Percentiles rank a stretch among this genome's conserved stretches.
Conservation (phyloP, 345 rosid species). For the Aurinia saxatilis region DNA sequence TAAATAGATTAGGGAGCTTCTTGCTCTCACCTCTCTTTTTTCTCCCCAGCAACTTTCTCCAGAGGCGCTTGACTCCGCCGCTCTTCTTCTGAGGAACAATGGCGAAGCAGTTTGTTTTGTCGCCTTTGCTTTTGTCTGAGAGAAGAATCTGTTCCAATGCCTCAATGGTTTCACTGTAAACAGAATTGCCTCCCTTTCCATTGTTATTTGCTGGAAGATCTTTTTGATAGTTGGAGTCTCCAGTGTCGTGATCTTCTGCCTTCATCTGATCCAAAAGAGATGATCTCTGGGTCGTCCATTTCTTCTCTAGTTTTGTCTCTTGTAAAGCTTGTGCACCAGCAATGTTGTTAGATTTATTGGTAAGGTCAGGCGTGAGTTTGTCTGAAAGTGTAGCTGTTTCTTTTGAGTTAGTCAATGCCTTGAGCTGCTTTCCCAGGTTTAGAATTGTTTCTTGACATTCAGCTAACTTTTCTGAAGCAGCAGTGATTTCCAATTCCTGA, state of each 20-base stretch:
- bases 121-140: constrained; percentile 29
- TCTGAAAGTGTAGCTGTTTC: constrained; percentile 48
- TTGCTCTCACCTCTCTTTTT: constrained; percentile 44
- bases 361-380: constrained; percentile 33
- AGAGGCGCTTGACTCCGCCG: constrained; percentile 40
- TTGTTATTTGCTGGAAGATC: constrained; percentile 18
- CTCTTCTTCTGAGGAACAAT: constrained; percentile 52
- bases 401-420: constrained; percentile 60
- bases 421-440: constrained; percentile 83
- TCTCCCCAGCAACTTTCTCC: constrained; percentile 66
- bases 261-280: constrained; percentile 81
- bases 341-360: constrained; percentile 13
- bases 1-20: constrained; percentile 35
- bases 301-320: constrained; percentile 33
- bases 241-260: constrained; percentile 52
- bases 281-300: constrained; percentile 45
- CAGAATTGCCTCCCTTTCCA: constrained; percentile 22
- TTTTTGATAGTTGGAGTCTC: constrained; percentile 12
- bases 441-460: constrained; percentile 91
- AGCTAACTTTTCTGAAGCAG: constrained; percentile 89
- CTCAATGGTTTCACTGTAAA: constrained; percentile 29
- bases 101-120: constrained; percentile 35
- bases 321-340: constrained; percentile 15
- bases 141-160: constrained; percentile 37
- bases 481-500: constrained; percentile 81